Evolutionary conservation across 2,329 filamentous ascomycete genomes (phyloP).

Genomic region (Colletotrichum sp.): DNA sequence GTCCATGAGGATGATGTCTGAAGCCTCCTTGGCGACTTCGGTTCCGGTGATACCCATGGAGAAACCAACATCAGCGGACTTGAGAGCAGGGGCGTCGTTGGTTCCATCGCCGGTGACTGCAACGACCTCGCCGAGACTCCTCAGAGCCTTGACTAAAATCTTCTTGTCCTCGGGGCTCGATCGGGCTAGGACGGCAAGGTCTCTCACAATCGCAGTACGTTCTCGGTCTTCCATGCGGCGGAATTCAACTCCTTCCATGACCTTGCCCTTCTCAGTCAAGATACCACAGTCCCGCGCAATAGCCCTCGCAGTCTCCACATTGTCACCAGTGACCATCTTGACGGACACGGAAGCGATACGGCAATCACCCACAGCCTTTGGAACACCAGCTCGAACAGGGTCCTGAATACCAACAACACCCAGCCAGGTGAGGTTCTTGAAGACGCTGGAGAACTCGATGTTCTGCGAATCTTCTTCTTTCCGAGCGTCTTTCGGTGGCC

Average conservation of each 20-base stretch:
- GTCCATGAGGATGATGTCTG: conserved; percentile 67
- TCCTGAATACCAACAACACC: conserved; percentile 36
- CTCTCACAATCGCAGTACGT: conserved; percentile 52
- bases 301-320: conserved; percentile 54
- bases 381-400: conserved; percentile 22
- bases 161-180: conserved; percentile 75
- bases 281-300: conserved; percentile 57
- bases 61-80: conserved; percentile 72
- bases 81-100: conserved; percentile 70
- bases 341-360: conserved; percentile 30
- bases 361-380: conserved; percentile 21
- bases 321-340: conserved; percentile 56
- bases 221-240: conserved; percentile 55
- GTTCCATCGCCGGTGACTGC: conserved; percentile 72
- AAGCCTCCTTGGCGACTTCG: conserved; percentile 68
- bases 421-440: conserved; percentile 41
- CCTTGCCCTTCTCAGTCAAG: conserved; percentile 62
- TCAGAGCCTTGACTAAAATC: conserved; percentile 67
- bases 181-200: conserved; percentile 66
- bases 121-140: conserved; percentile 69
- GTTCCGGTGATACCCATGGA: conserved; percentile 73
- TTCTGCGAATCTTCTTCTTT: conserved; percentile 65
- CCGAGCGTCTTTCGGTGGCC: conserved; percentile 68
- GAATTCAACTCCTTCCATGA: conserved; percentile 66
- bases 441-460: conserved; percentile 49